phyloP scores from a whole-genome alignment of 345 rosid species.

The Geranium rotundifolium region DNA sequence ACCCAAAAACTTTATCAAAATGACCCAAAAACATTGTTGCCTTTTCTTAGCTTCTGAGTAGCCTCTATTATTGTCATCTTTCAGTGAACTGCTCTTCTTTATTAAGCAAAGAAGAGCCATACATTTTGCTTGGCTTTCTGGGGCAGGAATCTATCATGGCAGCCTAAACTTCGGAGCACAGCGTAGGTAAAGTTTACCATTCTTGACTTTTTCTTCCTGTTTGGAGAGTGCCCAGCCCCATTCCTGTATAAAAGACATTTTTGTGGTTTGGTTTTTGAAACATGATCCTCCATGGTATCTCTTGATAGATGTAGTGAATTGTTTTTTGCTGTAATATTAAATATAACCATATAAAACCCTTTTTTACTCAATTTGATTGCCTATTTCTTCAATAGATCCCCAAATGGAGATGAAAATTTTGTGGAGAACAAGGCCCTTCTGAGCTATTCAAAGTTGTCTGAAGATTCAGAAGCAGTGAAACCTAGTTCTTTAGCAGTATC shows the following conservation, averaged over 20 bases:
- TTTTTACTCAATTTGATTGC: not conserved
- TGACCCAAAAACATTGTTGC: too few species aligned
- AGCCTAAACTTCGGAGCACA: constrained; percentile 94
- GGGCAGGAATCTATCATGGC: constrained; percentile 95
- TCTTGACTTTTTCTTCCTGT: constrained; percentile 12
- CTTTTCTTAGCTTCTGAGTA: constrained; percentile 11
- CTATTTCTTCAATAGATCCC: constrained; percentile 38
- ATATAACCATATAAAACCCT: not conserved
- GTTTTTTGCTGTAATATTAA: too few species aligned
- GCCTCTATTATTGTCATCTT: not conserved
- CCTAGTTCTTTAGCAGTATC: constrained; percentile 92
- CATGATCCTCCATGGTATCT: too few species aligned
- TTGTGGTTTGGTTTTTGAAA: not conserved
- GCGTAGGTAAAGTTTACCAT: constrained; percentile 44
- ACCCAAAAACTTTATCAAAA: not conserved
- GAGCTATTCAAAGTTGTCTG: constrained; percentile 64
- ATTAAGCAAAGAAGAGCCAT: constrained; percentile 96
- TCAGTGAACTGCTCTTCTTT: constrained; percentile 89
- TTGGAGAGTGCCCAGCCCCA: not conserved
- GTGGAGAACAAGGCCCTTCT: constrained; percentile 97
- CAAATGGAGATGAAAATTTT: constrained; percentile 88
- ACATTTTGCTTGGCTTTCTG: constrained; percentile 99
- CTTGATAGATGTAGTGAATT: not conserved
- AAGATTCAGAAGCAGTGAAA: constrained; percentile 54
- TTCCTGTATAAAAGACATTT: not conserved